A percentile compares a stretch with the other conserved stretches of the same genome.
phyloP scores from a whole-genome alignment of 140 eudicot species.

The Cichorium intybus region DNA sequence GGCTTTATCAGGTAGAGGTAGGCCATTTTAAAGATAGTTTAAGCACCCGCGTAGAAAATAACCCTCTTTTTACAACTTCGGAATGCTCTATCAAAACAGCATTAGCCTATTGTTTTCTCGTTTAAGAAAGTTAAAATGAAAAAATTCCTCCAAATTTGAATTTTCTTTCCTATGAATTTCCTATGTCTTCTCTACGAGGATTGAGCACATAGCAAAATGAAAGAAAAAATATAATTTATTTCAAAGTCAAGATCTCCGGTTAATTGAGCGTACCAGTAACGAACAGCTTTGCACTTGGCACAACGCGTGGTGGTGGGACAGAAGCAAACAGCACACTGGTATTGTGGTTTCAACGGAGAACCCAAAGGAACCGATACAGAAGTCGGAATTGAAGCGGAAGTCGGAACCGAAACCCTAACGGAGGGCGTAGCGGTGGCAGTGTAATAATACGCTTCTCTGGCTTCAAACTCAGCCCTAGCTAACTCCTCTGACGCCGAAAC shows the following conservation, averaged over 20 bases:
- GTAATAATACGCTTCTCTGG: slow-evolving; percentile 28
- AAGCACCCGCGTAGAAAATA: neutral
- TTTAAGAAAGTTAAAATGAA: neutral
- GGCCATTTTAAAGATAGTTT: neutral
- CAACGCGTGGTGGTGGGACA: slow-evolving; percentile 64
- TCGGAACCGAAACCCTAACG: slow-evolving; percentile 4
- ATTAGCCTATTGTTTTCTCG: neutral
- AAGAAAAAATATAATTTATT: neutral
- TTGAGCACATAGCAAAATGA: neutral
- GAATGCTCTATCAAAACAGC: neutral
- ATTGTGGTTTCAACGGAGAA: slow-evolving; percentile 24
- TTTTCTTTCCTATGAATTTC: neutral
- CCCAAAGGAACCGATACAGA: slow-evolving; percentile 1
- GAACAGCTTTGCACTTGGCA: slow-evolving; percentile 71
- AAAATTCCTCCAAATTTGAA: neutral
- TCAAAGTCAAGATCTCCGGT: neutral
- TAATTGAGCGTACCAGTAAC: slow-evolving; percentile 59
- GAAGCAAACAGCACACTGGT: slow-evolving; percentile 65
- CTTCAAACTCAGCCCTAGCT: slow-evolving; percentile 60
- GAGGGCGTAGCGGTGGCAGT: slow-evolving; percentile 2
- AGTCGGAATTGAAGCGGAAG: neutral
- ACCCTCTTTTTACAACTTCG: neutral
- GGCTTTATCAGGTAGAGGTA: slow-evolving; percentile 1
- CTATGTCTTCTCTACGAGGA: neutral
- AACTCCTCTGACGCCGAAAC: slow-evolving; percentile 68